These are phyloP conservation scores for Skeletonema tropicum DNA, from an alignment of 108 stramenopile species.

Conservation along the genomic window DNA sequence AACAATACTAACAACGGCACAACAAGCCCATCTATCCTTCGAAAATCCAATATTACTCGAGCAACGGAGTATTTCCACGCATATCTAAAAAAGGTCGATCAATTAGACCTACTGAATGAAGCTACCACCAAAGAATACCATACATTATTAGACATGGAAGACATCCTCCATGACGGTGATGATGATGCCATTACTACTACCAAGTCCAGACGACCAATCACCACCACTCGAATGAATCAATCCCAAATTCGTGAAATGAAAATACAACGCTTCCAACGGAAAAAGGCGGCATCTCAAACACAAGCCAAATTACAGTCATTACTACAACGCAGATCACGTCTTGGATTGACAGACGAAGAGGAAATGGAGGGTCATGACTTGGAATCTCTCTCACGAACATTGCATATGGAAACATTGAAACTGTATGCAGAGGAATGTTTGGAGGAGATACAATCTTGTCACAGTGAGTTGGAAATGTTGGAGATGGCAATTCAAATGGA, in stretches of 20 bases:
- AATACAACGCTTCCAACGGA: slow-evolving; percentile 47
- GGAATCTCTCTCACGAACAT: slow-evolving; percentile 63
- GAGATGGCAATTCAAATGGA: slow-evolving; percentile 64
- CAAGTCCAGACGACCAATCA: neutral
- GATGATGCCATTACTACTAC: too few species aligned
- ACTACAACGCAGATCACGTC: slow-evolving; percentile 56
- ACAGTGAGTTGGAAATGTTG: slow-evolving; percentile 73
- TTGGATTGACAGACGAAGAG: slow-evolving; percentile 57
- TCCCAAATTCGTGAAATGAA: slow-evolving; percentile 50
- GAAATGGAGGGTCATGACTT: slow-evolving; percentile 75
- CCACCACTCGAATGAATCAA: slow-evolving; percentile 7
- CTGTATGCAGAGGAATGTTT: slow-evolving; percentile 59
- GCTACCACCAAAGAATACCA: slow-evolving; percentile 58
- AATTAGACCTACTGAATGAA: slow-evolving; percentile 49
- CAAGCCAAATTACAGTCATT: slow-evolving; percentile 49
- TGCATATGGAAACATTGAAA: slow-evolving; percentile 55
- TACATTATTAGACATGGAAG: slow-evolving; percentile 51
- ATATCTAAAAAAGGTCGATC: slow-evolving; percentile 62
- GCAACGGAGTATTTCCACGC: slow-evolving; percentile 57
- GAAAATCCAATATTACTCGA: slow-evolving; percentile 52
- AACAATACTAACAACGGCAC: neutral
- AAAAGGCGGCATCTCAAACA: slow-evolving; percentile 30
- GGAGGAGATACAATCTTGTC: slow-evolving; percentile 65
- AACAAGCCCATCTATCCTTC: slow-evolving; percentile 9
- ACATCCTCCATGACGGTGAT: slow-evolving; percentile 19